Evolutionary conservation across 257 asterid genomes (phyloP).

Genomic region (Solanum virginianum): DNA sequence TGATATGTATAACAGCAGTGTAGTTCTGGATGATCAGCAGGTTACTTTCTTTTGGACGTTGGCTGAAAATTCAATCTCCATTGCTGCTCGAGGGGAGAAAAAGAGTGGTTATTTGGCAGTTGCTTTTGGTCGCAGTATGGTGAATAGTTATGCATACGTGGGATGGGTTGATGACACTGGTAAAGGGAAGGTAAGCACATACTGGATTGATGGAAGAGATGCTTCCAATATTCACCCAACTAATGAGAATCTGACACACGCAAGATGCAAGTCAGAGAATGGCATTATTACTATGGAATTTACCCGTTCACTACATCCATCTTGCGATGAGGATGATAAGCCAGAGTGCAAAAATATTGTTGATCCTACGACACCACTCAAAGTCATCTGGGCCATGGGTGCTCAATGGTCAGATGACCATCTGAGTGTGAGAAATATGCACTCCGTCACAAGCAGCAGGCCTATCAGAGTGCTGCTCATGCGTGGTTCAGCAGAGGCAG

Average conservation of each 20-base stretch:
- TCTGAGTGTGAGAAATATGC: constrained; percentile 82
- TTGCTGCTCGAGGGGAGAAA: constrained; percentile 92
- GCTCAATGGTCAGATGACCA: constrained; percentile 78
- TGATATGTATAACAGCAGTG: constrained; percentile 89
- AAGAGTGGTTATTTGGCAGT: constrained; percentile 95
- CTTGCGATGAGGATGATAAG: constrained; percentile 38
- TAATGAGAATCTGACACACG: constrained; percentile 71
- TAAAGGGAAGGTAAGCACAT: constrained; percentile 74
- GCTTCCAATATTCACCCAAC: constrained; percentile 64
- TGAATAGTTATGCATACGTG: constrained; percentile 74
- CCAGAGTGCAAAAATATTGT: constrained; percentile 79
- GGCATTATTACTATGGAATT: constrained; percentile 89
- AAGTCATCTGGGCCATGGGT: constrained; percentile 96
- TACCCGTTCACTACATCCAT: constrained; percentile 77
- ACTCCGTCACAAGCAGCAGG: constrained; percentile 76
- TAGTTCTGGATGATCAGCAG: constrained; percentile 93
- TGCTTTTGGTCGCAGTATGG: constrained; percentile 90
- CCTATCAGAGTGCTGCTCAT: constrained; percentile 75
- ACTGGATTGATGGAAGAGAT: constrained; percentile 78
- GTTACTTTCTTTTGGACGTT: constrained; percentile 92
- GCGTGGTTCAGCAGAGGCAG: constrained; percentile 93
- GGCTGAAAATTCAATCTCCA: constrained; percentile 64
- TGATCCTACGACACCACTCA: constrained; percentile 80
- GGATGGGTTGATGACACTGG: constrained; percentile 87
- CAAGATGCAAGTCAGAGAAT: constrained; percentile 90